Base-by-base conservation (phyloP, 305 asterid species). In the Fraxinus latifolia region DNA sequence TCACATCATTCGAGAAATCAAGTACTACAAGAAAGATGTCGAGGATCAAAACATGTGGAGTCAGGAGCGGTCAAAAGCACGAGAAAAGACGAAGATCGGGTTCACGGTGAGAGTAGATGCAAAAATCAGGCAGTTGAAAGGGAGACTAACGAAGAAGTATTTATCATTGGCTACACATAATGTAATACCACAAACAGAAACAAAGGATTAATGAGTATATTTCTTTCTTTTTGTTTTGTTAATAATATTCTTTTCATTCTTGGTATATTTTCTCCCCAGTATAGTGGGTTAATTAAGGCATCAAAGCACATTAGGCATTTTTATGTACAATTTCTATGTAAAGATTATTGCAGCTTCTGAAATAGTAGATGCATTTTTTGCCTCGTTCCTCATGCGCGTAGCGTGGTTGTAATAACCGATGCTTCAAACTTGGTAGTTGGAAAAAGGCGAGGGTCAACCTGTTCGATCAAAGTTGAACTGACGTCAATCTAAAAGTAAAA, bases 21-120 rank as follows among this genome's bases (percentile, higher is more conserved):
- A 89, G 82, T 88, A 90, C 84, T 91, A 87, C 76, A 90, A 58
- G 87, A 90, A 90, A 44, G 94, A 95, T 76, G 84, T 90, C 1
- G 87, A 87, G 82, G 97, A 95, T 72, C 87, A 88, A 33, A 91
- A 86, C 33, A 95, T 95, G 97, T 95, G 98, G 98, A 87, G 79
- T 50, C 81, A 92, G 82, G 98, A 95, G 83, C 86, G 89, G 77
- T 82, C 89, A 14, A 95, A 92, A 82, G 96, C 98, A 1, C 87
- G 89, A 31, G 89, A 87, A 82, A 88, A 81, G 87, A 93, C 97
- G 3, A 91, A 89, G 84, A 90, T 92, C 5, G 97, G 98, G 44
- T 89, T 91, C 82, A 83, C 98, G 2, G 95, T 96, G 0, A 90
- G 98, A 82, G 98, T 95, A 4, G 98, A 95, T 37, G 97, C 96